Evolutionary conservation across 306 rosid species (phyloP), one percentile per base, ranked within the genome.

Genomic region (Arachis stenosperma): DNA sequence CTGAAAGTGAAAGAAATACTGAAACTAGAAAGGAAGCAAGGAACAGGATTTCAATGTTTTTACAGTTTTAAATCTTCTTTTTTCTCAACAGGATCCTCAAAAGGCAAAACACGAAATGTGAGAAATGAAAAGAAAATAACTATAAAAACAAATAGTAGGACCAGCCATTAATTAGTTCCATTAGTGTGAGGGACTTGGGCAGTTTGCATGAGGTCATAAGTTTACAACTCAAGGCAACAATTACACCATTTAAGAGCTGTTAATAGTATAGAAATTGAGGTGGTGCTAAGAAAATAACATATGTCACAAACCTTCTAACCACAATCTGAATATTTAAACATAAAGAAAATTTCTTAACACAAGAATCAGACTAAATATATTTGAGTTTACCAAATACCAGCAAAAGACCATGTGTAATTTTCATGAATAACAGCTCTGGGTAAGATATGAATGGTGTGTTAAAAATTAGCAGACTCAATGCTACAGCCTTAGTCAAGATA

Each of bases 401-500:
- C 39, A 68, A 27, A 55, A 67, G 60, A 59, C 36, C 7, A 69
- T 43, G 40, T 54, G 56, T 17, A 74, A 8, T 53, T 43, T 52
- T 54, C 12, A 64, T 22, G 46, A 41, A 41, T 22, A 9, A 13
- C 33, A 64, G 70, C 56, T 63, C 56, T 39, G 0, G 22, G 36
- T 30, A 68, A 46, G 22, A 69, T 58, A 10, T 64, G 71, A 54
- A 63, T 58, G 67, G 59, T 10, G 48, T 29, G 61, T 37, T 44
- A 58, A 70, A 74, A 47, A 51, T 48, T 50, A 51, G 66, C 7
- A 44, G 60, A 55, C 12, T 75, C 15, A 48, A 70, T 56, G 58
- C 70, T 52, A 54, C 65, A 67, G 65, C 59, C 68, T 61, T 71
- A 2, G 50, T 73, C 56, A 52, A 48, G 70, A 67, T 50, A 66